phyloP scores from a whole-genome alignment of 2,329 filamentous ascomycete genomes.

The Reticulascus tulasneorum region DNA sequence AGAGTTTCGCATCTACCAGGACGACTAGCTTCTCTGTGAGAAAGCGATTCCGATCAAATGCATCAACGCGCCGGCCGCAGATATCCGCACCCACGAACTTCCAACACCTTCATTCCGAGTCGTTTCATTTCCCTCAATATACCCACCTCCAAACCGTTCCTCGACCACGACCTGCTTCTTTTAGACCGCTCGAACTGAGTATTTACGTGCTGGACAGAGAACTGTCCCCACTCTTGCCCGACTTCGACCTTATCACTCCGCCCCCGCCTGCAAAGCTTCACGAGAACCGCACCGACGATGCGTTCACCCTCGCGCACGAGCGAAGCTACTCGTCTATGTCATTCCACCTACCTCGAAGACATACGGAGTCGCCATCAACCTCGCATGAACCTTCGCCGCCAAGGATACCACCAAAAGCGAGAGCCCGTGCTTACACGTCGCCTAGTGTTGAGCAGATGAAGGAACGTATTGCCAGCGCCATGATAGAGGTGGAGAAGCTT shows the following conservation, averaged over 20 bases:
- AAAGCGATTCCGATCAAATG: conserved; percentile 41
- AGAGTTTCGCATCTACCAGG: conserved; percentile 33
- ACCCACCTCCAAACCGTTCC: conserved; percentile 21
- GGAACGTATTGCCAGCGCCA: conserved; percentile 51
- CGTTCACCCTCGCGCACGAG: conserved; percentile 31
- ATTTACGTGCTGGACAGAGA: conserved; percentile 43
- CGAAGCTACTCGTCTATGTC: conserved; percentile 50
- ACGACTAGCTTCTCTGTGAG: conserved; percentile 39
- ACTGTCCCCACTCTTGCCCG: conserved; percentile 53
- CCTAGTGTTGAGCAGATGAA: conserved; percentile 48
- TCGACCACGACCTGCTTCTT: conserved; percentile 30
- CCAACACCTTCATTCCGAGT: conserved; percentile 50
- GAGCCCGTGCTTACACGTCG: conserved; percentile 40
- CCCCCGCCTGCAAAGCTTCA: conserved; percentile 19
- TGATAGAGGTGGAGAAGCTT: conserved; percentile 55
- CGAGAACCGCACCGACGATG: conserved; percentile 29
- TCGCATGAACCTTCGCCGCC: conserved; percentile 27
- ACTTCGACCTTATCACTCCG: conserved; percentile 38
- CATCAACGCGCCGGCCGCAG: conserved; percentile 45
- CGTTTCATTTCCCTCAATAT: conserved; percentile 32
- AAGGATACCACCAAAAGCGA: conserved; percentile 41
- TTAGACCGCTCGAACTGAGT: conserved; percentile 54
- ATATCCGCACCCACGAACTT: conserved; percentile 60
- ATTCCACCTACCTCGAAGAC: conserved; percentile 51
- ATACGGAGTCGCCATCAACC: conserved; percentile 27